Percentiles rank a stretch among this genome's conserved stretches.
Conservation (phyloP, 2,329 filamentous ascomycete genomes). For the Nannizziopsis barbatae region DNA sequence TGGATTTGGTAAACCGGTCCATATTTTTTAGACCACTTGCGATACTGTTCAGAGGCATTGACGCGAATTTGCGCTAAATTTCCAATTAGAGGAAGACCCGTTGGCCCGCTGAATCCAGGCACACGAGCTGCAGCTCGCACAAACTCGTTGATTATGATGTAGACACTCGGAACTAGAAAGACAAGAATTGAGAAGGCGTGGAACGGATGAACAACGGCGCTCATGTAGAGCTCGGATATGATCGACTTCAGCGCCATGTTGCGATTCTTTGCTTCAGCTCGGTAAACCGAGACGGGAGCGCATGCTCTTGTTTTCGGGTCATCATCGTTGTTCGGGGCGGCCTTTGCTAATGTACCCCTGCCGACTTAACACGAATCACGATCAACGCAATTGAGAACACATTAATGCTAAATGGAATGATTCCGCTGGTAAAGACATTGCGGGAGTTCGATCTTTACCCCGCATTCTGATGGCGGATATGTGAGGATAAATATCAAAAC, state of each 20-base stretch:
- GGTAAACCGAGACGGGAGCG: not conserved
- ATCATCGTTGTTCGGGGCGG: not conserved
- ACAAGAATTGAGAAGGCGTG: not conserved
- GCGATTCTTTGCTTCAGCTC: not conserved
- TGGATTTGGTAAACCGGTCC: conserved; percentile 47
- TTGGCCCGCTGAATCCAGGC: conserved; percentile 39
- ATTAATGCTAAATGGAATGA: too few species aligned
- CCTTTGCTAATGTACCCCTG: not conserved
- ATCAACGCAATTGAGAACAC: too few species aligned
- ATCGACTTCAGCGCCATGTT: conserved; percentile 8
- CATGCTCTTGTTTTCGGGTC: not conserved
- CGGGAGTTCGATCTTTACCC: too few species aligned
- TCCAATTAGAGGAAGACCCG: conserved; percentile 44
- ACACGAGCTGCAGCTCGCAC: conserved; percentile 38
- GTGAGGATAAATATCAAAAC: too few species aligned
- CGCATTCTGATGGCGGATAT: too few species aligned
- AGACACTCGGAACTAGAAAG: conserved; percentile 31
- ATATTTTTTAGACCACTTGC: conserved; percentile 42
- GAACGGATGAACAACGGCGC: not conserved
- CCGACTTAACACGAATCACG: too few species aligned
- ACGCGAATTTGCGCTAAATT: conserved; percentile 46
- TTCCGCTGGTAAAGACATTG: too few species aligned
- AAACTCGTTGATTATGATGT: conserved; percentile 42
- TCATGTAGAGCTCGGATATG: conserved; percentile 1
- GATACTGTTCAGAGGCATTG: conserved; percentile 48